These are phyloP conservation scores for Erythrobasidium hasegawianum DNA, from an alignment of 1,284 basidiomycete genomes.

Conservation along the genomic window DNA sequence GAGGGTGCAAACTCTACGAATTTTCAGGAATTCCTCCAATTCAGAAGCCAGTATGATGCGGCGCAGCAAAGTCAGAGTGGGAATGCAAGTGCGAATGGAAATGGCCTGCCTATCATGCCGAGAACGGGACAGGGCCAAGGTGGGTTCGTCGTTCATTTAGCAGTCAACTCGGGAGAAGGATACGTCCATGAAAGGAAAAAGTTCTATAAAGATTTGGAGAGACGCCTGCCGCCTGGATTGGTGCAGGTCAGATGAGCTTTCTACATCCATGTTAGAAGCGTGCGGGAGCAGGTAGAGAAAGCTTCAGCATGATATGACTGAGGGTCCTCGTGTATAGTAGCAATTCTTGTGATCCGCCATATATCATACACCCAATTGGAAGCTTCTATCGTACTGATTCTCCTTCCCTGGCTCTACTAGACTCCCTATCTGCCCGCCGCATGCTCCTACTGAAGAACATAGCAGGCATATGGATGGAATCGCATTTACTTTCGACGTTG, in stretches of 20 bases:
- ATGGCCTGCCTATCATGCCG: not conserved
- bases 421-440: no score
- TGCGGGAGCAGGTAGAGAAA: no score
- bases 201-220: conserved; percentile 30
- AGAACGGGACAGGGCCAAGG: conserved; percentile 20
- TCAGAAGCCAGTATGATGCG: conserved; percentile 4
- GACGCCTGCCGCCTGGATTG: conserved; percentile 14
- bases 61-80: not conserved
- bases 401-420: no score
- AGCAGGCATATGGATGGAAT: no score
- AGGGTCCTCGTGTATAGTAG: no score
- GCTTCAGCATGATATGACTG: no score
- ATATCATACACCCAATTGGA: no score
- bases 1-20: conserved; percentile 3
- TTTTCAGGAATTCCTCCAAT: conserved; percentile 5
- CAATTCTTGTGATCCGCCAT: no score
- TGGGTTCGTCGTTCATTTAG: conserved; percentile 21
- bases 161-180: conserved; percentile 12
- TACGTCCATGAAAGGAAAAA: conserved; percentile 25
- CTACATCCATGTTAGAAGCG: no score
- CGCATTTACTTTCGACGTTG: no score
- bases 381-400: no score
- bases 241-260: conserved; percentile 13
- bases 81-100: not conserved
- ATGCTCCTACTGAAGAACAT: no score